A percentile compares a stretch with the other conserved stretches of the same genome.
Conservation (phyloP, 192 early-diverging fungal species). For the Coemansia asiatica region DNA sequence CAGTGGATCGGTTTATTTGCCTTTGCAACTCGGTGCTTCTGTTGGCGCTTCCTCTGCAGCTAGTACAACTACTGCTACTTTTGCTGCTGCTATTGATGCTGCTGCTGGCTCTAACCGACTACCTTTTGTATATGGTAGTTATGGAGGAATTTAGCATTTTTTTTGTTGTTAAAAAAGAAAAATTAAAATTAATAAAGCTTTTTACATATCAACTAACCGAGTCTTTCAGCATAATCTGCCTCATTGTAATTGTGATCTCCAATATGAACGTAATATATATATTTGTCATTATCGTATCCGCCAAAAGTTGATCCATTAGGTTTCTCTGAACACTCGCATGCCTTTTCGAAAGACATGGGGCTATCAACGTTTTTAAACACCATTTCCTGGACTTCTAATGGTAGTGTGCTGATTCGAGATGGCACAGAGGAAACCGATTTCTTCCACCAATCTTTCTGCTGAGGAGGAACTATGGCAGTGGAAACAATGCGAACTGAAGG, state of each 20-base stretch:
- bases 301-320: too few species aligned
- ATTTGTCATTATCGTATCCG: too few species aligned
- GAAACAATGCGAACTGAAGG: not conserved
- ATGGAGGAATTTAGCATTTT: not conserved
- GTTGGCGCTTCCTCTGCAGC: conserved; percentile 14
- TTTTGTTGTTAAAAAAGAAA: not conserved
- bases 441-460: not conserved
- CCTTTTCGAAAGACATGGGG: not conserved
- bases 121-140: conserved; percentile 1
- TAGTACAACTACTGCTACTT: too few species aligned
- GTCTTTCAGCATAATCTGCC: too few species aligned
- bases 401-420: not conserved
- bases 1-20: not conserved
- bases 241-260: too few species aligned
- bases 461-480: not conserved
- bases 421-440: not conserved
- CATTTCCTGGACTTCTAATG: not conserved
- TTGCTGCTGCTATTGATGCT: conserved; percentile 11
- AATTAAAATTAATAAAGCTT: too few species aligned
- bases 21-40: not conserved
- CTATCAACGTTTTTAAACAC: not conserved
- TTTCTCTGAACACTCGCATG: not conserved
- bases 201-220: too few species aligned
- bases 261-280: too few species aligned
- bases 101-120: not conserved